phyloP scores from a whole-genome alignment of 2,329 filamentous ascomycete species.

The Calonectria hawksworthii region DNA sequence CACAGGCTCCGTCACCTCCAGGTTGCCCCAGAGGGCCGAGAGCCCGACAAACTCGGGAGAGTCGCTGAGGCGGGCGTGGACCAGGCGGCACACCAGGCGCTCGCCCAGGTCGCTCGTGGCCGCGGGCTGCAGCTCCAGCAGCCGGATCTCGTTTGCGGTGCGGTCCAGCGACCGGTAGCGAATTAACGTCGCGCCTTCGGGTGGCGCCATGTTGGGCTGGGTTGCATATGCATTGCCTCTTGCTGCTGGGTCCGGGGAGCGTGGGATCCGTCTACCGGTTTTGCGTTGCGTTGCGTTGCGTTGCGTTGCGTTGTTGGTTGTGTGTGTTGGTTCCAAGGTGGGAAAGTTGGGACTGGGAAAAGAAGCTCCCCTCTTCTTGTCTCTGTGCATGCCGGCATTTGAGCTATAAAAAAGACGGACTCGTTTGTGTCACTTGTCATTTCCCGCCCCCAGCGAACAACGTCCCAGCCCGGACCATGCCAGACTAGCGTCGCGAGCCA shows the following conservation, averaged over 20 bases:
- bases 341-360: not conserved
- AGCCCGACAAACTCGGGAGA: slow-evolving; percentile 40
- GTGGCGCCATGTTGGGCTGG: slow-evolving; percentile 30
- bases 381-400: not conserved
- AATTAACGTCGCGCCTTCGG: slow-evolving; percentile 38
- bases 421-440: not conserved
- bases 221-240: slow-evolving; percentile 18
- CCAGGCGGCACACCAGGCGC: slow-evolving; percentile 37
- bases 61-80: slow-evolving; percentile 35
- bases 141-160: slow-evolving; percentile 31
- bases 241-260: not conserved
- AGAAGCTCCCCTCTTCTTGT: not conserved
- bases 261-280: not conserved
- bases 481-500: not conserved
- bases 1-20: slow-evolving; percentile 37
- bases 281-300: not conserved
- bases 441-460: not conserved
- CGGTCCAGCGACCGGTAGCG: slow-evolving; percentile 37
- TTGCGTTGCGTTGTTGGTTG: not conserved
- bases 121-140: slow-evolving; percentile 40
- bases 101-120: slow-evolving; percentile 38
- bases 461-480: not conserved
- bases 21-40: slow-evolving; percentile 39
- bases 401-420: not conserved
- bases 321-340: not conserved